A percentile compares a stretch with the other conserved stretches of the same genome.
phyloP scores from a whole-genome alignment of 768 basidiomycete species.

The Naematelia aurantialba region DNA sequence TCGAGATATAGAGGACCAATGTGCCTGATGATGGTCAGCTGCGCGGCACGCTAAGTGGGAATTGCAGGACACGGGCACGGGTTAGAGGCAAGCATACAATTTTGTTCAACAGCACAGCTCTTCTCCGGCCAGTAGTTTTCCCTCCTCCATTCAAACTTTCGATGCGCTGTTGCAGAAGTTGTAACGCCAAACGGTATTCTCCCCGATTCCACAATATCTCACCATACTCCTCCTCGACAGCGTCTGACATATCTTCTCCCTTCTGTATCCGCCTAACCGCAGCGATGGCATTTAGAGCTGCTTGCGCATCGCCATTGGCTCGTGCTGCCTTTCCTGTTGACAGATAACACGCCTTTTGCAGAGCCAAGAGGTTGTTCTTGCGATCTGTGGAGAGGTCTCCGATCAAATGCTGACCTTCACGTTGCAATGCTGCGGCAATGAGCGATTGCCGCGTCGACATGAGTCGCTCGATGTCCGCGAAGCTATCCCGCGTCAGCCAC shows the following conservation, averaged over 20 bases:
- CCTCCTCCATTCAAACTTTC: not conserved
- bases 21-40: slow-evolving; percentile 59
- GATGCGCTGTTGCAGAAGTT: not conserved
- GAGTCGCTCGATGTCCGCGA: slow-evolving; percentile 68
- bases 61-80: no score
- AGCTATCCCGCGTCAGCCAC: slow-evolving; percentile 55
- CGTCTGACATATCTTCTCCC: slow-evolving; percentile 52
- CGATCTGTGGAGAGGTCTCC: slow-evolving; percentile 65
- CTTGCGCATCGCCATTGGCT: slow-evolving; percentile 63
- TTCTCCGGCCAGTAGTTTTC: not conserved
- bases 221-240: slow-evolving; percentile 75
- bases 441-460: slow-evolving; percentile 77
- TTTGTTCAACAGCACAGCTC: not conserved
- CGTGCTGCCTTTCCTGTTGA: slow-evolving; percentile 70
- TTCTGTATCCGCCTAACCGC: slow-evolving; percentile 63
- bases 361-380: slow-evolving; percentile 55
- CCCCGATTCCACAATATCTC: slow-evolving; percentile 82
- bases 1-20: slow-evolving; percentile 85
- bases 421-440: slow-evolving; percentile 65
- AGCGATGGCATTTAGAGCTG: slow-evolving; percentile 79
- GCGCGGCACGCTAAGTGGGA: not conserved
- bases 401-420: slow-evolving; percentile 61
- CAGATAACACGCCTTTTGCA: slow-evolving; percentile 70
- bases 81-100: not conserved
- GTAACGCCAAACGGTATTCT: slow-evolving; percentile 69